A percentile compares a stretch with the other conserved stretches of the same genome.
These are phyloP conservation scores for Sclerotinia borealis DNA, from an alignment of 2,329 filamentous ascomycete genomes.

Conservation along the genomic window DNA sequence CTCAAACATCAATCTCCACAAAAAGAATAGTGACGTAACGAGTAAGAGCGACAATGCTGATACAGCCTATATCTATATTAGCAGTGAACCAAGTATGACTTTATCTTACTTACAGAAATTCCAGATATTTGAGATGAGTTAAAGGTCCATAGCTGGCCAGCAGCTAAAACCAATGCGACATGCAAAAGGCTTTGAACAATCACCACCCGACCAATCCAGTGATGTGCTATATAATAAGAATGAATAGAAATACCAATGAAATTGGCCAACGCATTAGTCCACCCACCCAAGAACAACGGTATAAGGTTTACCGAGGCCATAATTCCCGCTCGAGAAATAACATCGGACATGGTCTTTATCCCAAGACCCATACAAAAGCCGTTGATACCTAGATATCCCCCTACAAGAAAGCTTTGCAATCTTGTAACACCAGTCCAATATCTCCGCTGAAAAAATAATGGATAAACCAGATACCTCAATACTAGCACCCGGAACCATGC, in stretches of 20 bases:
- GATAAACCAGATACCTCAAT: neutral
- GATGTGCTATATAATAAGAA: conserved; percentile 17
- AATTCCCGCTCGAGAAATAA: conserved; percentile 14
- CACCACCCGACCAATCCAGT: conserved; percentile 20
- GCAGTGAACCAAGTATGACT: neutral
- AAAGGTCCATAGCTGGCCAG: neutral
- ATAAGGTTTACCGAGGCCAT: conserved; percentile 20
- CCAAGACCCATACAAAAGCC: conserved; percentile 15
- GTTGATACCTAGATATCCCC: conserved; percentile 14
- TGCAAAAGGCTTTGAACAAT: conserved; percentile 17
- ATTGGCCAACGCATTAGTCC: conserved; percentile 15
- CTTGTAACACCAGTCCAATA: neutral
- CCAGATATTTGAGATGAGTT: conserved; percentile 7
- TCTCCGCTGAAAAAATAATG: neutral
- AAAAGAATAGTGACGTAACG: conserved; percentile 4
- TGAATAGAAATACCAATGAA: conserved; percentile 17
- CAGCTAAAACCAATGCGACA: conserved; percentile 8
- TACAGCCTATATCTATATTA: neutral
- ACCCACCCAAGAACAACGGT: conserved; percentile 20
- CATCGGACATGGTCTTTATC: conserved; percentile 9
- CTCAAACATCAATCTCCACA: conserved; percentile 10
- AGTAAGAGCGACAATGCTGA: conserved; percentile 1
- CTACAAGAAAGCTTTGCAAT: neutral
- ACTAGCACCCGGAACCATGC: neutral
- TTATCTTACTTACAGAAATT: neutral